A percentile compares a stretch with the other conserved stretches of the same genome.
Conservation (phyloP, 148 eudicot species). For the Amaranthus hypochondriacus region DNA sequence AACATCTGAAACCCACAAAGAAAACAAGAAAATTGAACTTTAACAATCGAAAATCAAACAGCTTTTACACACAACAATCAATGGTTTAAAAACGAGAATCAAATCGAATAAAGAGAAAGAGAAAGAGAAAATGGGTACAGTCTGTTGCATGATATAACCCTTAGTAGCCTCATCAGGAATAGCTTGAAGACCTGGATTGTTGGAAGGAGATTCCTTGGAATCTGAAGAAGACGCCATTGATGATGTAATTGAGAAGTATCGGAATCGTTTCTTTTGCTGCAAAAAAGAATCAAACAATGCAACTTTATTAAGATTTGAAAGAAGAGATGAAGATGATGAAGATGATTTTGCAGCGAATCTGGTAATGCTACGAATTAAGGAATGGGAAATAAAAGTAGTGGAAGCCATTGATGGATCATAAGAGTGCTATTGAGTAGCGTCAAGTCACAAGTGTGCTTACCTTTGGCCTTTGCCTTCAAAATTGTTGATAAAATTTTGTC, state of each 20-base stretch:
- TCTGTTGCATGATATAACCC: conserved; percentile 81
- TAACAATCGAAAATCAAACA: background rate
- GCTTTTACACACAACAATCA: background rate
- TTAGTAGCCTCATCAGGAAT: conserved; percentile 42
- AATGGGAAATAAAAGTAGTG: background rate
- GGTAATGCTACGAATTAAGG: background rate
- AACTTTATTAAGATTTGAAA: too few relatives aligned
- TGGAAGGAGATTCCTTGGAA: background rate
- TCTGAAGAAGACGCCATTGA: background rate
- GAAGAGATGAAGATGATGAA: conserved; percentile 1
- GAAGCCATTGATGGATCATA: background rate
- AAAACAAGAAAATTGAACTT: background rate
- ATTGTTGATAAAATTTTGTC: background rate
- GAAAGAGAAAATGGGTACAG: conserved; percentile 36
- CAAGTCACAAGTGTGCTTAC: background rate
- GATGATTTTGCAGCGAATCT: conserved; percentile 3
- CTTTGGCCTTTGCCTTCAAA: background rate
- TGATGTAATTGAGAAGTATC: background rate
- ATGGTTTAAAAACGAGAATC: background rate
- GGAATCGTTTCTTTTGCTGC: background rate
- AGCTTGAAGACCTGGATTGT: background rate
- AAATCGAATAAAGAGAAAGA: background rate
- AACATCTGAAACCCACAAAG: conserved; percentile 55
- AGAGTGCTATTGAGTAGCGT: too few relatives aligned
- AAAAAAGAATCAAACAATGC: too few relatives aligned